These are phyloP conservation scores for Neofusicoccum laricinum DNA, from an alignment of 2,329 filamentous ascomycete species.

Conservation along the genomic window DNA sequence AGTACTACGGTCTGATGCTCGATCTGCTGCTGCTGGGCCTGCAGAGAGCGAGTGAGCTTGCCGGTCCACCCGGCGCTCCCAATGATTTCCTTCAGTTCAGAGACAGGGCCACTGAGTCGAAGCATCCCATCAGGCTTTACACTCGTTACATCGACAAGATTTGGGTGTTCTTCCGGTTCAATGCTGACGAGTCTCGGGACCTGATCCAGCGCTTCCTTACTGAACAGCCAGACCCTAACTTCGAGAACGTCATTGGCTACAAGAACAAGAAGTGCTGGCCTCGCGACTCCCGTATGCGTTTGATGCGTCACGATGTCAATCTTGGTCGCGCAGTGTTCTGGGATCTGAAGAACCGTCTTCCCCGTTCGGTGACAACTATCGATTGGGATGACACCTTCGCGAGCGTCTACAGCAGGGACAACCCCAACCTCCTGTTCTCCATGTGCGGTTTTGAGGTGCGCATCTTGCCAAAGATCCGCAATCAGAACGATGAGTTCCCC, in stretches of 20 bases:
- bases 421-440: slow-evolving; percentile 93
- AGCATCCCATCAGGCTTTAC: slow-evolving; percentile 95
- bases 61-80: slow-evolving; percentile 85
- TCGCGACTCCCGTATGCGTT: slow-evolving; percentile 90
- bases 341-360: slow-evolving; percentile 96
- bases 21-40: slow-evolving; percentile 88
- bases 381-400: slow-evolving; percentile 99
- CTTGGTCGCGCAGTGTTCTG: slow-evolving; percentile 96
- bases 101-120: slow-evolving; percentile 85
- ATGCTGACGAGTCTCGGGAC: slow-evolving; percentile 89
- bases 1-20: slow-evolving; percentile 95
- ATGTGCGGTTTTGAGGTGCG: slow-evolving; percentile 98
- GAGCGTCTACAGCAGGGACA: slow-evolving; percentile 96
- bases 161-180: slow-evolving; percentile 95
- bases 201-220: slow-evolving; percentile 97
- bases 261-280: slow-evolving; percentile 99
- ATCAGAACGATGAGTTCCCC: slow-evolving; percentile 92
- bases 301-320: slow-evolving; percentile 99
- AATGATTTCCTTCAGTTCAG: slow-evolving; percentile 98
- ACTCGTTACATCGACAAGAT: slow-evolving; percentile 97
- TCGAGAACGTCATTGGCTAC: slow-evolving; percentile 98
- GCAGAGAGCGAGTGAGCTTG: slow-evolving; percentile 96
- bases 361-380: slow-evolving; percentile 91
- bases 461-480: slow-evolving; percentile 91
- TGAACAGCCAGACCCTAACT: slow-evolving; percentile 97